Evolutionary conservation across 257 asterid genomes (phyloP), one percentile per base, ranked within the genome.

Genomic region (Capsicum rhomboideum): DNA sequence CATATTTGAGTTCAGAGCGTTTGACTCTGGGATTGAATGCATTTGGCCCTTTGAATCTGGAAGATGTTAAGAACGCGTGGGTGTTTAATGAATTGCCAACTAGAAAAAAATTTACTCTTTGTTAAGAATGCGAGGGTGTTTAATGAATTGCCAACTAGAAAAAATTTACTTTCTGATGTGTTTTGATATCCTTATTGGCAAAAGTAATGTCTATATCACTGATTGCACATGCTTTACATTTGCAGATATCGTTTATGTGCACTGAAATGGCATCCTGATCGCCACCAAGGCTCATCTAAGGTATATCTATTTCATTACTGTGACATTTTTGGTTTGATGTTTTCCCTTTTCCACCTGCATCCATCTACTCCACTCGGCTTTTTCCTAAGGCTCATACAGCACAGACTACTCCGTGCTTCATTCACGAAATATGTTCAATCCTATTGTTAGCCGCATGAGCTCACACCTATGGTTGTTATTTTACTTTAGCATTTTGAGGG

Each of bases 261-360:
- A 11, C 85, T 97, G 82, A 94, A 93, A 90, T 97, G 98, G 99
- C 99, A 97, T 88, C 99, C 99, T 20, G 99, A 97, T 87, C 98
- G 99, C 52, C 99, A 94, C 89, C 94, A 91, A 85, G 98, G 98
- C 83, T 86, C 98, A 85, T 90, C 92, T 85, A 96, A 96, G 99
- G 99, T 96, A 91, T 84, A 12, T 74, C 40, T 72, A 44, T 44
- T 12, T n/a, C 37, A 21, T 21, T 46, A 42, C 37, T 42, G 14
- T 74, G 46, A 74, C 59, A 74, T 46, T n/a, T 44, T 11, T 80
- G 42, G 64, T 80, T n/a, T n/a, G 23, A 7, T 2, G 6, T 49
- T 53, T 54, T 17, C 67, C 83, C 75, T 42, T 77, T 64, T 17
- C 64, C 67, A 53, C 50, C 31, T 53, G 11, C 78, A 67, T 21